Evolutionary conservation across 129 eudicot genomes (phyloP).

Genomic region (Chrysanthemum lavandulifolium): DNA sequence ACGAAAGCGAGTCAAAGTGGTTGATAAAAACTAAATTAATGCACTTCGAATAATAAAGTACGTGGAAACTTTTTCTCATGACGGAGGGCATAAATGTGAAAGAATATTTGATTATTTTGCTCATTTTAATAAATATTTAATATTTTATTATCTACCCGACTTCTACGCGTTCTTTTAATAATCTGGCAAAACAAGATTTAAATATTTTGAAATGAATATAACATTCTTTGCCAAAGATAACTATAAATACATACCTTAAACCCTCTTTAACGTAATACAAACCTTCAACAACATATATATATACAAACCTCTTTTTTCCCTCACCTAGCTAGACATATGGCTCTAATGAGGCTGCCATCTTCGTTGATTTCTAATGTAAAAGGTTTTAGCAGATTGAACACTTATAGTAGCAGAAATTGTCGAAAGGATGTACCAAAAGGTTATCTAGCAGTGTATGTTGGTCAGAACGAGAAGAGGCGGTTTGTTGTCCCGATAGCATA

Average conservation of each 20-base stretch:
- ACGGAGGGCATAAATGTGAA: conserved; percentile 23
- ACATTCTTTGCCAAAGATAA: conserved; percentile 6
- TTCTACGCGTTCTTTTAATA: conserved; percentile 8
- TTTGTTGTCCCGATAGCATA: conserved; percentile 22
- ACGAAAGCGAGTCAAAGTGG: too few species aligned
- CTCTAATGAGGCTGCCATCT: not conserved
- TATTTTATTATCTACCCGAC: not conserved
- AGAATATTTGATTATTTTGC: not conserved
- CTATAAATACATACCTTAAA: not conserved
- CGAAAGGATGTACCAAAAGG: conserved; percentile 26
- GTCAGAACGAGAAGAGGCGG: conserved; percentile 17
- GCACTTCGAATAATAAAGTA: too few species aligned
- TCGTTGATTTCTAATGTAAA: conserved; percentile 5
- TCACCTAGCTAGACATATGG: conserved; percentile 9
- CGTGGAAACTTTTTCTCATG: not conserved
- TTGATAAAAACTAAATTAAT: too few species aligned
- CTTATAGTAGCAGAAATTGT: not conserved
- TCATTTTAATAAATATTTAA: not conserved
- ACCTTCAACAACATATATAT: not conserved
- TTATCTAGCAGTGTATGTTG: conserved; percentile 30
- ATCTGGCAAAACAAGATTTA: not conserved
- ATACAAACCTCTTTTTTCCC: not conserved
- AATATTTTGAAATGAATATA: not conserved
- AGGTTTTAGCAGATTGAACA: conserved; percentile 18
- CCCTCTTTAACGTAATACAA: not conserved